These are phyloP conservation scores for Phytopythium cucurbitacearum DNA, from an alignment of 352 stramenopile genomes.

Conservation along the genomic window DNA sequence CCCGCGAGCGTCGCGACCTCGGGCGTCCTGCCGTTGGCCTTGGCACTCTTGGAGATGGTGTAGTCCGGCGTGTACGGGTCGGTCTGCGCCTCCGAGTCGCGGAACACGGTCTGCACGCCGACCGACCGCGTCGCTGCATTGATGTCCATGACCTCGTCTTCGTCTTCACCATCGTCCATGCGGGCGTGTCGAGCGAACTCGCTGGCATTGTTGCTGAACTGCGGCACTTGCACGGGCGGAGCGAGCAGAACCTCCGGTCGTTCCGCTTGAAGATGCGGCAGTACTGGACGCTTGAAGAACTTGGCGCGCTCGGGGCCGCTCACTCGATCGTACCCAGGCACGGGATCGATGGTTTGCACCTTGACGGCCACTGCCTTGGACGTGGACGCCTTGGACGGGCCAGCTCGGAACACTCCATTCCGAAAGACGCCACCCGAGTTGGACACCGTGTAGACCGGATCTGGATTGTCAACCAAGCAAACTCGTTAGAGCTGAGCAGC, in stretches of 20 bases:
- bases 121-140: conserved; percentile 55
- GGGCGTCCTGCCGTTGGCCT: conserved; percentile 36
- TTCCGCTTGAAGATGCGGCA: conserved; percentile 86
- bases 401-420: conserved; percentile 52
- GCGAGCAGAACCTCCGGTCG: conserved; percentile 85
- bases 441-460: conserved; percentile 75
- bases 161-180: conserved; percentile 2
- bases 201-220: not conserved
- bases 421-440: conserved; percentile 57
- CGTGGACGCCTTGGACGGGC: conserved; percentile 15
- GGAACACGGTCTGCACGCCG: conserved; percentile 89
- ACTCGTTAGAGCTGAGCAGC: not conserved
- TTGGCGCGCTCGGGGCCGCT: conserved; percentile 80
- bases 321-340: conserved; percentile 38
- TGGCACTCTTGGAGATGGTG: conserved; percentile 63
- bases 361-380: conserved; percentile 3
- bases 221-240: conserved; percentile 21
- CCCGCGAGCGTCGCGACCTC: conserved; percentile 84
- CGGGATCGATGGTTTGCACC: conserved; percentile 10
- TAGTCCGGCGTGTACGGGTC: conserved; percentile 92
- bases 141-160: conserved; percentile 31
- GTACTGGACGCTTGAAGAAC: conserved; percentile 87
- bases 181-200: conserved; percentile 16
- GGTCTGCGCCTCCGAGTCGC: conserved; percentile 93
- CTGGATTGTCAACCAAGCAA: conserved; percentile 14